Base-by-base conservation (phyloP, 306 rosid genomes). In the Vigna angularis region DNA sequence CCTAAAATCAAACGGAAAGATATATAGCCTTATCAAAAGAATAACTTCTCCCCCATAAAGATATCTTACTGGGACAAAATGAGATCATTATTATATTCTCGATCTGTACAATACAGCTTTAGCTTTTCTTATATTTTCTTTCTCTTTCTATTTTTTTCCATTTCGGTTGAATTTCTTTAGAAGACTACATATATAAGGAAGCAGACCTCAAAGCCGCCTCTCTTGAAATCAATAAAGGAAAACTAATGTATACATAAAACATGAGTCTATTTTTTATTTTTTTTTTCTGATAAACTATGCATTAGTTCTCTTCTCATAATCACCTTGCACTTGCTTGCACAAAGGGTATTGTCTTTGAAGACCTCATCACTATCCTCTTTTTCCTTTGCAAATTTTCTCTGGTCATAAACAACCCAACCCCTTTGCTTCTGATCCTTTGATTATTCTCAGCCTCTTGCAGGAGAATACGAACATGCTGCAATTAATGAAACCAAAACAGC, bases 381-480 rank as follows among this genome's bases (percentile, higher is more conserved):
- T 71, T 47, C 36, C 34, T 40, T 7, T 70, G 32, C 22, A 20
- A 67, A 51, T 50, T 32, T 24, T 50, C 52, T 16, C 0, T 26
- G 69, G 36, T 83, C 84, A 85, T 16, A 79, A 78, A 74, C 83
- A 88, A 22, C 77, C 81, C 78, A 92, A 76, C 9, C 95, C 95
- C 76, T 83, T 88, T 64, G 95, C 87, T 70, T 92, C 91, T 55
- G 88, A 87, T 80, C 81, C 93, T 68, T 87, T 92, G 77, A 92
- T 83, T 69, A 90, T 88, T 73, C 81, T 87, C 68, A 90, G 67
- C 80, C 93, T 87, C 82, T 87, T 92, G 79, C 95, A 92, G 5
- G 95, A 88, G 18, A 73, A 67, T 22, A 78, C 83, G 73, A 92
- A 92, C 93, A 92, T 92, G 65, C 89, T 90, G 92, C 86, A 82